Conservation (phyloP, 1,284 basidiomycete species). For the Sporisorium reilianum region DNA sequence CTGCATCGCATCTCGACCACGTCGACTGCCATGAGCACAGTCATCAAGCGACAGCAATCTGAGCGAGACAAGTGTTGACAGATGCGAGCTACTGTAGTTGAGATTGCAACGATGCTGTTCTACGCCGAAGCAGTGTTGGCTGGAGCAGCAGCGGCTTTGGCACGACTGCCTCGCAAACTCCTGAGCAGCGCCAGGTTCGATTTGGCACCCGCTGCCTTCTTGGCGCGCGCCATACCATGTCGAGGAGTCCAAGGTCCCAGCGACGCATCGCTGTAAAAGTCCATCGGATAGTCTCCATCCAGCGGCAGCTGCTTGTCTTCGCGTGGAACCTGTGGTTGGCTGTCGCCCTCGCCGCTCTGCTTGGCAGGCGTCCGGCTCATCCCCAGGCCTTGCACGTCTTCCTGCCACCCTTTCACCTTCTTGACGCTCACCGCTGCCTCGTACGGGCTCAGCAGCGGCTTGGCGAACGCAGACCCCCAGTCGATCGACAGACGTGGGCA, state of each 20-base stretch:
- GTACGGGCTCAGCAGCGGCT: conserved; percentile 91
- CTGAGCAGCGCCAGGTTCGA: conserved; percentile 59
- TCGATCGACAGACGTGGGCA: conserved; percentile 96
- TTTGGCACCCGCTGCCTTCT: conserved; percentile 41
- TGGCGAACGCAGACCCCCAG: conserved; percentile 86
- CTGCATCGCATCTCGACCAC: background rate
- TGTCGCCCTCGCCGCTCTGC: conserved; percentile 8
- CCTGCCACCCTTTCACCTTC: conserved; percentile 76
- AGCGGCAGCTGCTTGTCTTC: conserved; percentile 49
- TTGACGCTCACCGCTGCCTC: conserved; percentile 91
- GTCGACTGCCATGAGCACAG: background rate
- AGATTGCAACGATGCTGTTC: background rate
- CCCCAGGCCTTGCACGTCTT: conserved; percentile 59
- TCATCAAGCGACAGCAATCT: background rate
- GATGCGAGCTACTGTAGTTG: background rate
- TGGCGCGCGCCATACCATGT: conserved; percentile 63
- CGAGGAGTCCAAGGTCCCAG: conserved; percentile 72
- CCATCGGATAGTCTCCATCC: conserved; percentile 85
- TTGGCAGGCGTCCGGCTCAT: conserved; percentile 68
- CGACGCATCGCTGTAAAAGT: conserved; percentile 87
- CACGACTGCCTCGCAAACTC: conserved; percentile 28
- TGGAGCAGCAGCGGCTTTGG: conserved; percentile 20
- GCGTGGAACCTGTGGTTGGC: conserved; percentile 13
- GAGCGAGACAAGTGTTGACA: background rate
- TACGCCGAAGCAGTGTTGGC: conserved; percentile 10